Evolutionary conservation across 2,329 filamentous ascomycete genomes (phyloP).

Genomic region (Epichloe elymi): DNA sequence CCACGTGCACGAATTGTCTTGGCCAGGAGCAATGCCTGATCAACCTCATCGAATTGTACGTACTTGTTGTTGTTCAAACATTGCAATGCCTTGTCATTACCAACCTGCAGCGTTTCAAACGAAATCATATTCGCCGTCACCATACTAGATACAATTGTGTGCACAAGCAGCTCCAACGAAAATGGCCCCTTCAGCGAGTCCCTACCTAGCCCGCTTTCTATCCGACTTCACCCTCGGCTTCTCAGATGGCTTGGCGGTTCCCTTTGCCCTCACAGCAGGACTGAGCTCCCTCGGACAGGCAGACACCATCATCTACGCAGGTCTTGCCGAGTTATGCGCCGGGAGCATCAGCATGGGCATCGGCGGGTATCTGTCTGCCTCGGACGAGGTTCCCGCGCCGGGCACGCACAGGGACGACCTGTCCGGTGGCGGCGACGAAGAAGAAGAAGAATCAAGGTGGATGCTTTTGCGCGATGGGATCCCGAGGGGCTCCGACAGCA

Average conservation of each 20-base stretch:
- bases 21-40: neutral
- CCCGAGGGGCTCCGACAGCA: conserved; percentile 1
- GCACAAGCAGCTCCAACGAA: neutral
- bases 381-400: conserved; percentile 17
- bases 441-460: conserved; percentile 13
- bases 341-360: conserved; percentile 64
- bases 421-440: conserved; percentile 6
- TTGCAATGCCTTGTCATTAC: too few species aligned
- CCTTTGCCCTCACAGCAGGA: conserved; percentile 61
- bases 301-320: conserved; percentile 52
- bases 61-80: too few species aligned
- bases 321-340: conserved; percentile 56
- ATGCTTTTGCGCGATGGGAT: conserved; percentile 14
- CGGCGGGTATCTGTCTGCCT: conserved; percentile 53
- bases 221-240: conserved; percentile 60
- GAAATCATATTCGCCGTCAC: too few species aligned
- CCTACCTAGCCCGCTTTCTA: conserved; percentile 28
- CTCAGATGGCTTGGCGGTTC: conserved; percentile 61
- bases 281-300: conserved; percentile 47
- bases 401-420: neutral
- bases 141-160: too few species aligned
- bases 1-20: neutral
- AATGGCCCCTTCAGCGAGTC: conserved; percentile 9
- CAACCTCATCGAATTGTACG: too few species aligned
- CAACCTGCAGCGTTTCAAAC: too few species aligned